phyloP scores from a whole-genome alignment of 441 rosid species.

The Francoa sonchifolia region DNA sequence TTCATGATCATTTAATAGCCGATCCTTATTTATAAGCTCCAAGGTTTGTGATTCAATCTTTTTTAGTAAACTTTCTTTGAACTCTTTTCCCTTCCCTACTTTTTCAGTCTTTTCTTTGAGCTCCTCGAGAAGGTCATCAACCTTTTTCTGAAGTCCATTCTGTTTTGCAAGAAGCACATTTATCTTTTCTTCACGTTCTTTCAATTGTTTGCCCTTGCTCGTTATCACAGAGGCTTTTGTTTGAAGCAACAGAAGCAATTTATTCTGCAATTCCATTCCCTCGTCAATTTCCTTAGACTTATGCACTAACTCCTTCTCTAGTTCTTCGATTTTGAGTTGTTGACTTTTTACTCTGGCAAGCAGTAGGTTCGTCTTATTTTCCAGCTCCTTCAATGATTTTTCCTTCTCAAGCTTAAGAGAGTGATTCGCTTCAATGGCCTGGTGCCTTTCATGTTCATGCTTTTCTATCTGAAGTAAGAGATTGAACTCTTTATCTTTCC shows the following conservation, averaged over 20 bases:
- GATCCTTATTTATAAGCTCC: slow-evolving; percentile 20
- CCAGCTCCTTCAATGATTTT: slow-evolving; percentile 18
- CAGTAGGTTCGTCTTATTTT: slow-evolving; percentile 15
- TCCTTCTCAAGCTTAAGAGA: slow-evolving; percentile 31
- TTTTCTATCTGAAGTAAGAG: slow-evolving; percentile 35
- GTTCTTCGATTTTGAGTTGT: slow-evolving; percentile 22
- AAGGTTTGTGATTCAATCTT: slow-evolving; percentile 21
- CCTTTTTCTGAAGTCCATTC: slow-evolving; percentile 24
- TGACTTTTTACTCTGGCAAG: slow-evolving; percentile 14
- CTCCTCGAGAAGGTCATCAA: slow-evolving; percentile 30
- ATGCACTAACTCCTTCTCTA: slow-evolving; percentile 22
- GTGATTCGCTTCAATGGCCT: slow-evolving; percentile 24
- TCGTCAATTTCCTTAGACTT: slow-evolving; percentile 38
- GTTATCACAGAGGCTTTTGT: slow-evolving; percentile 20
- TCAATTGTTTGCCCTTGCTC: slow-evolving; percentile 18
- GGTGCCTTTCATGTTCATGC: slow-evolving; percentile 38
- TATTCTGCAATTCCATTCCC: slow-evolving; percentile 31
- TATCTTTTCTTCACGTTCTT: slow-evolving; percentile 26
- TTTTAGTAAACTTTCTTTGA: slow-evolving; percentile 20
- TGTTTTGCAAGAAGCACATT: slow-evolving; percentile 30
- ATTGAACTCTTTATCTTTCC: slow-evolving; percentile 45
- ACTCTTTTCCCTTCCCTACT: slow-evolving; percentile 25
- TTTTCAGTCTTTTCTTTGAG: slow-evolving; percentile 21
- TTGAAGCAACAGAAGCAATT: slow-evolving; percentile 30
- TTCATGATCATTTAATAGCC: slow-evolving; percentile 17